These are phyloP conservation scores for Pelargonium australe DNA, from an alignment of 441 rosid species.

Conservation along the genomic window DNA sequence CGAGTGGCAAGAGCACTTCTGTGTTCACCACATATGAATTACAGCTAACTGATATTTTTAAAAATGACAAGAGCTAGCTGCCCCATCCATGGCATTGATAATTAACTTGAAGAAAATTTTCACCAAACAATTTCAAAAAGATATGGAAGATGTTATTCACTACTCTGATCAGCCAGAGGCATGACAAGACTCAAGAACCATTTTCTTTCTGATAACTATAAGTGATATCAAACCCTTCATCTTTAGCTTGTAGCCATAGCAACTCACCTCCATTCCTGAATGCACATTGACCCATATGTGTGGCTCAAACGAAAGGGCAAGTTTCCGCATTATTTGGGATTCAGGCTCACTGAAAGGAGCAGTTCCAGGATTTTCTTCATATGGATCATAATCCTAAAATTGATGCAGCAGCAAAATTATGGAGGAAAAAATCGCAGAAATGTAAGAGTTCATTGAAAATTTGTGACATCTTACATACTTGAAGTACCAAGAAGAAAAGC, in stretches of 20 bases:
- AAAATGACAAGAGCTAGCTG: too few species aligned
- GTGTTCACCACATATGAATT: neutral
- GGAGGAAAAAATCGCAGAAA: too few species aligned
- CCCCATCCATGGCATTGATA: neutral
- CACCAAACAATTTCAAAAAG: too few species aligned
- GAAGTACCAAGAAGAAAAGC: neutral
- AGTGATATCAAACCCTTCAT: too few species aligned
- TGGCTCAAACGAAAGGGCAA: constrained; percentile 88
- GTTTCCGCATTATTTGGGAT: constrained; percentile 84
- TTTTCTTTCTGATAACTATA: too few species aligned
- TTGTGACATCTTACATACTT: neutral
- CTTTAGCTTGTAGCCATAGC: neutral
- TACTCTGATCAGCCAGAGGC: too few species aligned
- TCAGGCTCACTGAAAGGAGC: constrained; percentile 96
- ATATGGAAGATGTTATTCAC: too few species aligned
- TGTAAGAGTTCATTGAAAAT: too few species aligned
- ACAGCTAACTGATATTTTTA: too few species aligned
- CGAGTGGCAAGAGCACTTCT: too few species aligned
- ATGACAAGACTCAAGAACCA: too few species aligned
- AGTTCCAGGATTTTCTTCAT: constrained; percentile 96
- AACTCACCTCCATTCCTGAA: constrained; percentile 94
- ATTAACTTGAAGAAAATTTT: neutral
- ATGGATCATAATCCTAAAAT: constrained; percentile 87
- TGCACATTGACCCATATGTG: constrained; percentile 94
- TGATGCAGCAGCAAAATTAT: constrained; percentile 14